These are phyloP conservation scores for Eragrostis tef DNA, from an alignment of 202 grass and related monocot genomes.

Conservation along the genomic window DNA sequence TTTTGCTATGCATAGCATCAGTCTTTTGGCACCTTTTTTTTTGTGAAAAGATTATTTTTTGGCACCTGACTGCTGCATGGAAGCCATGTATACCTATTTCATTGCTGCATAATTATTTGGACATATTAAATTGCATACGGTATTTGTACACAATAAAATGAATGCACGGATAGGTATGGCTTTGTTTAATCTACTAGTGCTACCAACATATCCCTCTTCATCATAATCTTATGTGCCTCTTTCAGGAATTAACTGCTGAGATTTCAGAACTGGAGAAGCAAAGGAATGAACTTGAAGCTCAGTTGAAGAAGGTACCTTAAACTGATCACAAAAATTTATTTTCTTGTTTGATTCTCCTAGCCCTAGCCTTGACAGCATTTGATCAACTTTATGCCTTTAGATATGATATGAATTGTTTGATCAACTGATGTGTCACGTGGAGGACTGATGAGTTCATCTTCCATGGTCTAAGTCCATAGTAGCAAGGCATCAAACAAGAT, in stretches of 20 bases:
- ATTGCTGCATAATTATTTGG: neutral
- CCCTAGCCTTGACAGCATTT: neutral
- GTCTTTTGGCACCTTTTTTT: no score
- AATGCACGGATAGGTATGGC: conserved; percentile 18
- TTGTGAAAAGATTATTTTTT: conserved; percentile 29
- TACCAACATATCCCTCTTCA: conserved; percentile 23
- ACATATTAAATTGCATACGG: neutral
- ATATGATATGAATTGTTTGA: neutral
- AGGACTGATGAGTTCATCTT: conserved; percentile 13
- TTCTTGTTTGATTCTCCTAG: conserved; percentile 25
- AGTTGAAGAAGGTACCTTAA: conserved; percentile 82
- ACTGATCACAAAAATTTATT: conserved; percentile 24
- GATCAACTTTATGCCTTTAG: conserved; percentile 7
- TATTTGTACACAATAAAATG: conserved; percentile 33
- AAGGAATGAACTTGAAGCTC: conserved; percentile 89
- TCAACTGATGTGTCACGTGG: neutral
- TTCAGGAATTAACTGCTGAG: conserved; percentile 85
- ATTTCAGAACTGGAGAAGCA: conserved; percentile 91
- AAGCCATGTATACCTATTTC: conserved; percentile 25
- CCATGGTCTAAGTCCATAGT: no score
- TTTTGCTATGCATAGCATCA: neutral
- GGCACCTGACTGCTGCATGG: conserved; percentile 30
- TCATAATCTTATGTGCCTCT: conserved; percentile 20
- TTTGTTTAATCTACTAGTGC: conserved; percentile 24
- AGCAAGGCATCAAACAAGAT: no score